Evolutionary conservation across 176 grass and related monocot species (phyloP).

Genomic region (Phoenix roebelenii): DNA sequence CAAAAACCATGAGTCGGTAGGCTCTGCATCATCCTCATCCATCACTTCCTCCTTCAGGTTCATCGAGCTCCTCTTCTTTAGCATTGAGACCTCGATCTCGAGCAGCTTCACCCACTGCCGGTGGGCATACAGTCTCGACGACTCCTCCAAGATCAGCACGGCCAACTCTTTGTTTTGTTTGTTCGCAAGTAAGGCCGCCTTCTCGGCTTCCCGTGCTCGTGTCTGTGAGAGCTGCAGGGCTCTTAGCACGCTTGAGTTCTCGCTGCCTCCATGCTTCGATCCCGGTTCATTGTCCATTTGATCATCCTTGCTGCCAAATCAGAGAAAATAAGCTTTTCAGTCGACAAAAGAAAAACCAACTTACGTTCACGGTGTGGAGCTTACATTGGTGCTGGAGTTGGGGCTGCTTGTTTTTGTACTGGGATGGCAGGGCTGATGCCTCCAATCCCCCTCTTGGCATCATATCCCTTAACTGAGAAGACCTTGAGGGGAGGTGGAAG

Average conservation of each 20-base stretch:
- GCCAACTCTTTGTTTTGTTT: slow-evolving; percentile 38
- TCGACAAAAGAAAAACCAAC: too few relatives aligned
- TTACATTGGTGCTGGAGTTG: slow-evolving; percentile 1
- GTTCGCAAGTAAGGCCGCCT: slow-evolving; percentile 34
- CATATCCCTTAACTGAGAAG: slow-evolving; percentile 39
- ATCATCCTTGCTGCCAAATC: slow-evolving; percentile 3
- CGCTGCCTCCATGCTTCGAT: not conserved
- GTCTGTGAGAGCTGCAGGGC: slow-evolving; percentile 90
- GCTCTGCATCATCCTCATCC: slow-evolving; percentile 3
- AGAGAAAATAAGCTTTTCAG: not conserved
- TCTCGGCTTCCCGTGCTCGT: slow-evolving; percentile 80
- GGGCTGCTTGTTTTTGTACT: slow-evolving; percentile 4
- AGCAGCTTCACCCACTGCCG: slow-evolving; percentile 77
- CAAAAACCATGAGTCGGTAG: slow-evolving; percentile 42
- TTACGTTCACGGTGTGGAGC: too few relatives aligned
- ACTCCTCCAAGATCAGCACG: slow-evolving; percentile 53
- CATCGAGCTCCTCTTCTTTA: slow-evolving; percentile 11
- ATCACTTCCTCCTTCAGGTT: not conserved
- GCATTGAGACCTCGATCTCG: slow-evolving; percentile 61
- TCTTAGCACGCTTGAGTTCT: slow-evolving; percentile 33
- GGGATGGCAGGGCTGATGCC: not conserved
- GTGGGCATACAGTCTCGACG: slow-evolving; percentile 62
- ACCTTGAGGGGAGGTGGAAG: slow-evolving; percentile 70
- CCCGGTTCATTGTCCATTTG: slow-evolving; percentile 30
- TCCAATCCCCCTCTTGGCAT: slow-evolving; percentile 10